phyloP scores from a whole-genome alignment of 1,139 yeast species.

The Pichia sp. region DNA sequence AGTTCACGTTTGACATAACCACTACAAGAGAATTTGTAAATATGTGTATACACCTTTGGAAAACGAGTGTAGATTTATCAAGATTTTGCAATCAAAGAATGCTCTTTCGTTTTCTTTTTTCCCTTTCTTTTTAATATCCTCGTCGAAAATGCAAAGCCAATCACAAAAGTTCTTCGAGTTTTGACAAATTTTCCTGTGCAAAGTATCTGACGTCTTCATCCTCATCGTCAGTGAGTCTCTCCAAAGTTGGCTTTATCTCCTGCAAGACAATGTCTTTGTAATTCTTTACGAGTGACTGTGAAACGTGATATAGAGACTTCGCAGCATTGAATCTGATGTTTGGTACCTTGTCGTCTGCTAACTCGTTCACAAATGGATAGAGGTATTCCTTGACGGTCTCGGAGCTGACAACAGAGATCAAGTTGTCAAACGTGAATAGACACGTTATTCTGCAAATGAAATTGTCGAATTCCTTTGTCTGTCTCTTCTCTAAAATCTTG shows the following conservation, averaged over 20 bases:
- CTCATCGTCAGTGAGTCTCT: conserved; percentile 58
- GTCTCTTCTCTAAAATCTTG: conserved; percentile 54
- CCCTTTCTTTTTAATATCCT: not conserved
- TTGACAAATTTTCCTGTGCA: conserved; percentile 52
- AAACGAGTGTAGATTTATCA: too few species aligned
- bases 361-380: conserved; percentile 71
- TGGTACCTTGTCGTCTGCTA: conserved; percentile 80
- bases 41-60: too few species aligned
- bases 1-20: too few species aligned
- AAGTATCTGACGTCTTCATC: conserved; percentile 91
- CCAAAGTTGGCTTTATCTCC: conserved; percentile 62
- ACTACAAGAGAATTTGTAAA: too few species aligned
- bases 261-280: conserved; percentile 43
- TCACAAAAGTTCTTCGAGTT: conserved; percentile 17
- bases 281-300: conserved; percentile 44
- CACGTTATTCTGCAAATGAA: conserved; percentile 91
- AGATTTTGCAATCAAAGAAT: too few species aligned
- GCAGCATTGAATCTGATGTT: conserved; percentile 95
- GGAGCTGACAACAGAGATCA: conserved; percentile 62
- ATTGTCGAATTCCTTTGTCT: conserved; percentile 44
- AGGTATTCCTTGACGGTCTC: conserved; percentile 59
- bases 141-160: not conserved
- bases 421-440: conserved; percentile 76
- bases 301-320: conserved; percentile 65
- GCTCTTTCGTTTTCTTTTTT: too few species aligned